Base-by-base conservation (phyloP, 805 yeast genomes). In the Wickerhamomyces strasburgensis region DNA sequence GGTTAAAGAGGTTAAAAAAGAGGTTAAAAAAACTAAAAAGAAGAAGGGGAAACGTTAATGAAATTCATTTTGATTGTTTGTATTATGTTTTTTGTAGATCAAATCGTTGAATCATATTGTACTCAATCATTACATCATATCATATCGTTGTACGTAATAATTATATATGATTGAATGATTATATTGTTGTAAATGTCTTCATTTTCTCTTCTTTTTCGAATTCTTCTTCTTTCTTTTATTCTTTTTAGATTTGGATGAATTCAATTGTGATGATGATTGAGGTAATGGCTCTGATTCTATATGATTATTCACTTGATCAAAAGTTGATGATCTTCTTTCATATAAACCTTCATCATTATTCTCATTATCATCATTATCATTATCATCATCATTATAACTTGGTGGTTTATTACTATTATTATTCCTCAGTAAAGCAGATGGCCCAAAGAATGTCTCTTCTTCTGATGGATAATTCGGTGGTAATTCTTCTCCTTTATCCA, bases 401-500 rank as follows among this genome's bases (percentile, higher is more conserved):
- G 58, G 58, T 21, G 57, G 57, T 6, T 40, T 40, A 14, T 41
- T 28, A 19, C 5, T 29, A 17, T 24, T 38, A 11, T 13, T 25
- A 18, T 31, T 15, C 9, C 23, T 19, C 27, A 52, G 35, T 14
- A 49, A 27, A 6, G 50, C 56, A 9, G 53, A 38, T 14, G 69
- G 67, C 1, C 83, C 84, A 50, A 80, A 79, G 46, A 80, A 80
- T 19, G 75, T 78, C 33, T 72, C 65, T 44, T 78, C 84, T 5
- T 75, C 78, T 14, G 64, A 72, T 1, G 85, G 84, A 51, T 82
- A 82, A 14, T 67, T 62, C 3, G 90, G 90, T 14, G 89, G 89
- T 29, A 82, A 56, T 30, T 72, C 80, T 43, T 80, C 89, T 4
- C 89, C 89, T 52, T 73, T 77, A 47, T 78, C 89, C 38, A 83